A percentile compares a stretch with the other conserved stretches of the same genome.
Conservation (phyloP, 2,329 filamentous ascomycete species). For the Aspergillus quadrilineatus region DNA sequence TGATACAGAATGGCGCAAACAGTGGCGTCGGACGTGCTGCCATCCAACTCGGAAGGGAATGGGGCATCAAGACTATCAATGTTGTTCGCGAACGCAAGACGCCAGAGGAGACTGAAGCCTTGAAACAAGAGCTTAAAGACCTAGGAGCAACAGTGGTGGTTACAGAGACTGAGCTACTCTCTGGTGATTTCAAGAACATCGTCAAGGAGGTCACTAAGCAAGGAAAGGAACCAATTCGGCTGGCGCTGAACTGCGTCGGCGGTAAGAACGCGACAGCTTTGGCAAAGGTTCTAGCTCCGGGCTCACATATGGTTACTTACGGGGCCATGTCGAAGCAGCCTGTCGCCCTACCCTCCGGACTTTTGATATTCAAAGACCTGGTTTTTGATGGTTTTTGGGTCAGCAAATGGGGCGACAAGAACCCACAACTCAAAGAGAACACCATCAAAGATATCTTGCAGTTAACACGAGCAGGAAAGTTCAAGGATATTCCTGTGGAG, state of each 20-base stretch:
- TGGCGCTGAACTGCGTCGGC: conserved; percentile 92
- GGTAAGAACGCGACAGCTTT: conserved; percentile 78
- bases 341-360: conserved; percentile 72
- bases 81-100: conserved; percentile 73
- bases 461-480: conserved; percentile 71
- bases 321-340: conserved; percentile 93
- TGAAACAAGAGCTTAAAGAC: conserved; percentile 60
- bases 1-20: conserved; percentile 96
- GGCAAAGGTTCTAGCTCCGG: conserved; percentile 68
- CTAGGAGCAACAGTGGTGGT: conserved; percentile 65
- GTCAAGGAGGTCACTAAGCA: conserved; percentile 68
- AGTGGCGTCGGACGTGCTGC: conserved; percentile 87
- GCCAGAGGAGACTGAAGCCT: conserved; percentile 61
- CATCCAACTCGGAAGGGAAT: conserved; percentile 80
- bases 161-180: conserved; percentile 58
- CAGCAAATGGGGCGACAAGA: conserved; percentile 77
- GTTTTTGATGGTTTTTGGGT: conserved; percentile 94
- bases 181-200: conserved; percentile 47
- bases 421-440: conserved; percentile 70
- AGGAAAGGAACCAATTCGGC: conserved; percentile 67
- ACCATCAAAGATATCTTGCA: conserved; percentile 84
- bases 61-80: conserved; percentile 90
- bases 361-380: conserved; percentile 92
- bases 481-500: conserved; percentile 79
- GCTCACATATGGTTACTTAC: conserved; percentile 83